phyloP scores from a whole-genome alignment of 108 stramenopile genomes.

The Fistulifera pelliculosa region DNA sequence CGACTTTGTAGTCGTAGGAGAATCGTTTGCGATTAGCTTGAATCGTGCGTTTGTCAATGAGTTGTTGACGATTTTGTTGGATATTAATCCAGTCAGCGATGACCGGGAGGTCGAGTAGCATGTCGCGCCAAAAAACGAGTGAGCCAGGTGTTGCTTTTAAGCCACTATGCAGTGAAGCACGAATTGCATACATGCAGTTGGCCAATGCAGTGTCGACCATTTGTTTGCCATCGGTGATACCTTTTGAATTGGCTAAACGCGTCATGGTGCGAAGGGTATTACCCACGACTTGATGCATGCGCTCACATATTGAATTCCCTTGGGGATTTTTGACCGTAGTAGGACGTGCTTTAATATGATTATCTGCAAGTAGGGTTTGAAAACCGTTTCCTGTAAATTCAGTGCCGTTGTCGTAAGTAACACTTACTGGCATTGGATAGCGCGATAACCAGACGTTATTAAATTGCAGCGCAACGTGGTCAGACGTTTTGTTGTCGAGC shows the following conservation, averaged over 20 bases:
- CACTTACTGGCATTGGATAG: constrained; percentile 26
- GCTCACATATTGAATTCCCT: constrained; percentile 28
- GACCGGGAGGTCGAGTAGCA: constrained; percentile 29
- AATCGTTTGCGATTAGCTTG: constrained; percentile 8
- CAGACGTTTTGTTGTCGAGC: constrained; percentile 14
- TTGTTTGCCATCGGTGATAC: constrained; percentile 6
- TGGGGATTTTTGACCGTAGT: constrained; percentile 16
- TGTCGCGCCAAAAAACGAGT: constrained; percentile 27
- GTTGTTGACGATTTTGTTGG: constrained; percentile 8
- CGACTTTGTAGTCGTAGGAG: constrained; percentile 13
- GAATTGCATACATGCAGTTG: constrained; percentile 15
- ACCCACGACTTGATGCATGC: constrained; percentile 21
- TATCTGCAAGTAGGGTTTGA: constrained; percentile 10
- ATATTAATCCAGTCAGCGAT: not conserved
- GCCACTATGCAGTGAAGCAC: constrained; percentile 7
- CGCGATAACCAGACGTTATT: constrained; percentile 28
- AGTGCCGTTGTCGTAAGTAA: constrained; percentile 30
- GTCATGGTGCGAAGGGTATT: constrained; percentile 19
- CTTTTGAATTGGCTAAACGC: constrained; percentile 6
- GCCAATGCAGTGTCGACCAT: constrained; percentile 14
- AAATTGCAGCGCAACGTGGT: constrained; percentile 19
- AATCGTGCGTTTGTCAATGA: constrained; percentile 6
- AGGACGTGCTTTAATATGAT: not conserved
- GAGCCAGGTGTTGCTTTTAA: constrained; percentile 25
- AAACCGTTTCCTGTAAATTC: constrained; percentile 39